Percentiles rank a stretch among this genome's conserved stretches.
These are phyloP conservation scores for Mycosphaerella sp. DNA, from an alignment of 2,329 filamentous ascomycete species.

Conservation along the genomic window DNA sequence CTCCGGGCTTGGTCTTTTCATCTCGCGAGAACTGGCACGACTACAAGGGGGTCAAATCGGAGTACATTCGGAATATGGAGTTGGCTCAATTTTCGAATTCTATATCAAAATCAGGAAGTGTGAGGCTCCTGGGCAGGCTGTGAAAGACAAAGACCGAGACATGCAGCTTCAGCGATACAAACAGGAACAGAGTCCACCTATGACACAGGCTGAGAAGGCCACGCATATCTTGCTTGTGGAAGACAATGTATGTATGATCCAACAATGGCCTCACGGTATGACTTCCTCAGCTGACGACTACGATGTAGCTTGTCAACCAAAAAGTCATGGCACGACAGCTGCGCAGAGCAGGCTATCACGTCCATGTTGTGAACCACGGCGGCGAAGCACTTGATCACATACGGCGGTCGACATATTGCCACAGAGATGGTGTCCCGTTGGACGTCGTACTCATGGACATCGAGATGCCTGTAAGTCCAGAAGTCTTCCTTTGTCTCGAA, in stretches of 20 bases:
- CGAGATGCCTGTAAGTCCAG: conserved; percentile 26
- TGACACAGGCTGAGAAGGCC: conserved; percentile 35
- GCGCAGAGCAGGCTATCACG: conserved; percentile 18
- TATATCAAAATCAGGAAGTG: conserved; percentile 45
- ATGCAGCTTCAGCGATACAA: not conserved
- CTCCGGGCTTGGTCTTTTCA: conserved; percentile 63
- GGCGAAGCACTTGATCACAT: conserved; percentile 27
- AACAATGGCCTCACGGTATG: conserved; percentile 58
- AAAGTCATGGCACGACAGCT: conserved; percentile 26
- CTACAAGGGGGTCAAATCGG: conserved; percentile 66
- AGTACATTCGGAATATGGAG: conserved; percentile 52
- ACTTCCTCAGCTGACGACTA: conserved; percentile 45
- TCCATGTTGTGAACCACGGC: conserved; percentile 27
- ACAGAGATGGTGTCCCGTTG: conserved; percentile 8
- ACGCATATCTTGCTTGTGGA: conserved; percentile 23
- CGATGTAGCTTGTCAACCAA: conserved; percentile 48
- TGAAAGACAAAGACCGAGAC: not conserved
- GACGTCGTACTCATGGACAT: conserved; percentile 30
- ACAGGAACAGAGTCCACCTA: not conserved
- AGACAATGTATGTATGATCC: conserved; percentile 52
- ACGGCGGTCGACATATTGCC: conserved; percentile 9
- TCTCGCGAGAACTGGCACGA: conserved; percentile 60
- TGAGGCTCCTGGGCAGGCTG: not conserved
- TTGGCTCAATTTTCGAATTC: conserved; percentile 61
- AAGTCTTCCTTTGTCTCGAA: no score